phyloP scores from a whole-genome alignment of 345 rosid genomes.

The Punica granatum region DNA sequence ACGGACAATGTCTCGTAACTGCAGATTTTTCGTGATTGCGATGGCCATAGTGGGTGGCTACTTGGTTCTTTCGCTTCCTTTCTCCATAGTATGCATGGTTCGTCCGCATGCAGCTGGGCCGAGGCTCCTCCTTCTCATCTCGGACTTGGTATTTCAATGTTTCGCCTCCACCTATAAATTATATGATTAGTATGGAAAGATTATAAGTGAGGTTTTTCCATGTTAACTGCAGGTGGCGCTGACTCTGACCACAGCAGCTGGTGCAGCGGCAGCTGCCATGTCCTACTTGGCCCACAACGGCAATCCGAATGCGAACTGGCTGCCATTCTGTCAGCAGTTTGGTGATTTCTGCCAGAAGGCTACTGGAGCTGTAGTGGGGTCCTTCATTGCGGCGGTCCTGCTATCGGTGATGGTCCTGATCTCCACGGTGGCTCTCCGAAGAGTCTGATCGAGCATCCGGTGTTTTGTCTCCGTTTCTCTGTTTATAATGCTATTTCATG shows the following conservation, averaged over 20 bases:
- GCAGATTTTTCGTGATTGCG: slow-evolving; percentile 38
- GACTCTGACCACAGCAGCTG: slow-evolving; percentile 24
- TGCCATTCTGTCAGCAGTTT: slow-evolving; percentile 42
- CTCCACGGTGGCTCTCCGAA: slow-evolving; percentile 32
- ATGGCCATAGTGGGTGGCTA: slow-evolving; percentile 29
- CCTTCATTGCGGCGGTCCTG: slow-evolving; percentile 22
- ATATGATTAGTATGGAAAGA: not conserved
- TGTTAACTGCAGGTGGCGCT: slow-evolving; percentile 21
- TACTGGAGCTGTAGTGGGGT: slow-evolving; percentile 41
- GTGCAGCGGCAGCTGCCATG: slow-evolving; percentile 28
- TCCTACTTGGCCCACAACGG: slow-evolving; percentile 46
- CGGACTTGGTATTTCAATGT: slow-evolving; percentile 31
- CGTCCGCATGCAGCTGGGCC: slow-evolving; percentile 28
- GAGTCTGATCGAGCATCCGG: slow-evolving; percentile 9
- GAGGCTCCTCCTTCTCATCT: slow-evolving; percentile 36
- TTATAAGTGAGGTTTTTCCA: not conserved
- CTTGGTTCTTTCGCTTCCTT: slow-evolving; percentile 45
- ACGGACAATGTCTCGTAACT: not conserved
- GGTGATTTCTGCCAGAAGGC: slow-evolving; percentile 30
- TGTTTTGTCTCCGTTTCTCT: no score
- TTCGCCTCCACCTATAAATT: no score
- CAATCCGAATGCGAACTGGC: slow-evolving; percentile 37
- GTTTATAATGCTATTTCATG: no score
- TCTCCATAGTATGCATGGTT: slow-evolving; percentile 43
- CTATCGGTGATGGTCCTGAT: slow-evolving; percentile 23